Base-by-base conservation (phyloP, 176 grass and related monocot species). In the Eleusine indica region DNA sequence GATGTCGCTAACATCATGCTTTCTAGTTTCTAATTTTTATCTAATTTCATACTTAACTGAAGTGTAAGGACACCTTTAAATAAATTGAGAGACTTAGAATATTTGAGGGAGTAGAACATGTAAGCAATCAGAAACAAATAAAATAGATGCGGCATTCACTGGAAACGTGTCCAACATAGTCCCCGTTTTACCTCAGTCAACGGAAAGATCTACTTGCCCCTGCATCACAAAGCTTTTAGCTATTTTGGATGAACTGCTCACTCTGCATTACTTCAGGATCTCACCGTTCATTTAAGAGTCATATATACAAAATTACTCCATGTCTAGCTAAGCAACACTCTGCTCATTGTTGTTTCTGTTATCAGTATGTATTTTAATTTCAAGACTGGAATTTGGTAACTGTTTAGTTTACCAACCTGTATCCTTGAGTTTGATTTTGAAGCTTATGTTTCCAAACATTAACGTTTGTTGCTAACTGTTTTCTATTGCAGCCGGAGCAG, bases 401-500 rank as follows among this genome's bases (percentile, higher is more conserved):
- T 35, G 17, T 66, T 38, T 66, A 15, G 48, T 67, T 68, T 76
- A 67, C 5, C 21, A n/a, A 13, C 2, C 0, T 57, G 75, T 70
- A 74, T 75, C 37, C 15, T 3, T 74, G 7, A 10, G 38, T 77
- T 43, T 48, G 17, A 21, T 25, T 19, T 62, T 72, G 25, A 63
- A 39, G 14, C 6, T 52, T 18, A 66, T 52, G 32, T 44, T 66
- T 76, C 46, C 18, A 77, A 66, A 28, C 58, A 22, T 25, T 14
- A 68, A 83, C 42, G 16, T 13, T 13, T 66, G 4, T 78, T 12
- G 16, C 7, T 71, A 35, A 73, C 42, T 76, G 3, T 65, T 51
- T 68, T 78, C 19, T 76, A 38, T 32, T 88, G 54, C 84, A 95
- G 92, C 88, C 91, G 6, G 92, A 98, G 85, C 95, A 98, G 51